Evolutionary conservation across 2,329 filamentous ascomycete genomes (phyloP), one percentile per base, ranked within the genome.

Genomic region (Rutstroemia sp.): DNA sequence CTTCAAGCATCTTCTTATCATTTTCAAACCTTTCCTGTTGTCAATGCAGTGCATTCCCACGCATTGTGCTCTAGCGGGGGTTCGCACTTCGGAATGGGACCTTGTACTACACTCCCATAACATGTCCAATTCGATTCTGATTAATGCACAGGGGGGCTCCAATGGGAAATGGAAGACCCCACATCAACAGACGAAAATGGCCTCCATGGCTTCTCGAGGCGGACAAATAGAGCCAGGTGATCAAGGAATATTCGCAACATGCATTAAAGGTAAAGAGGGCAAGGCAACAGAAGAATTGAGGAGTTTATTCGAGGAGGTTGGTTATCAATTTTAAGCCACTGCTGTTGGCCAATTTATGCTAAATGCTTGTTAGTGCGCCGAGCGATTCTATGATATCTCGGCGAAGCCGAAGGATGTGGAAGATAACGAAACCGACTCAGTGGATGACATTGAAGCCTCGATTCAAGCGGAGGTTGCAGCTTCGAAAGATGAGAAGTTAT

Each of bases 161-260:
- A 72, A 72, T 57, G 80, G 80, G 10, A 81, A 77, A 67, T 86
- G 83, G 83, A 77, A 79, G 66, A 86, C 82, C 25, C 73, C 82
- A 14, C 78, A 82, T 59, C 81, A 85, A 47, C 75, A 77, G 64
- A 71, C 73, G 37, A 83, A 79, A 66, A 62, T 74, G 45, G 53
- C 53, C 16, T 56, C 53, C 18, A 72, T 73, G 19, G 69, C 72
- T 51, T 69, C 71, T 59, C 71, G 71, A 14, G 73, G 73, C 72
- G 76, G 75, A 42, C 75, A 71, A 12, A 71, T 91, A 49, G 81
- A 88, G 63, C 75, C 85, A 5, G 87, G 87, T 5, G 86, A 91
- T 65, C 75, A 78, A 52, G 88, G 88, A 5, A 83, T 92, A 58
- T 92, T 87, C 87, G 85, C 86, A 27, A 91, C 88, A 0, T 92